Base-by-base conservation (phyloP, 305 asterid species). In the Andrographis paniculata region DNA sequence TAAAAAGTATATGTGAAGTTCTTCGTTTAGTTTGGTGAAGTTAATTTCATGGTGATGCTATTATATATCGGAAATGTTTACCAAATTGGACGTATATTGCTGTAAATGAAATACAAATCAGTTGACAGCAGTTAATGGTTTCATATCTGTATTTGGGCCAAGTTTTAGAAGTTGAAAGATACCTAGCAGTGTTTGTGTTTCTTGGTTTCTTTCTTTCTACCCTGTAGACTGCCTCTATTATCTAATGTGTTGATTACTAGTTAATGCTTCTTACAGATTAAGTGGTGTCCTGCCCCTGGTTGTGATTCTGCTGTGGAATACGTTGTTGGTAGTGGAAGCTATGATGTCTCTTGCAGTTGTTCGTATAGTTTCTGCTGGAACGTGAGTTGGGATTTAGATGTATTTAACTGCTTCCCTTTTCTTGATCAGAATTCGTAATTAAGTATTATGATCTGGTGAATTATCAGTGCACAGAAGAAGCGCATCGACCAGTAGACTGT, bases 281-380 rank as follows among this genome's bases (percentile, higher is more conserved):
- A 85, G 72, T 88, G 97, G 97, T 88, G 97, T 44, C 94, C 95
- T 64, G 78, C 82, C 42, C 97, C 97, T 31, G 95, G 94, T 48
- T 88, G 97, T 69, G 95, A 84, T 55, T 69, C 61, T 62, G 97
- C 94, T 21, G 78, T 85, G 54, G 89, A 88, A 63, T 84, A 47
- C 66, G 87, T 66, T 19, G 77, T 72, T 50, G 97, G 97, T 50
- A 75, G 94, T 62, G 93, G 81, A 61, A 82, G 63, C 75, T 88
- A 79, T 62, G 97, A 88, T 64, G 95, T 88, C 68, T 54, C 72
- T 53, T 88, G 97, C 70, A 55, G 87, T 65, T 88, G 97, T 65
- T 76, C 77, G 6, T 68, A 74, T 51, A 74, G 87, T 61, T 88
- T 84, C 65, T 88, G 97, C 66, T 88, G 97, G 97, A 88, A 88